These are phyloP conservation scores for Exophiala phaeomuriformis DNA, from an alignment of 2,329 filamentous ascomycete genomes.

Conservation along the genomic window DNA sequence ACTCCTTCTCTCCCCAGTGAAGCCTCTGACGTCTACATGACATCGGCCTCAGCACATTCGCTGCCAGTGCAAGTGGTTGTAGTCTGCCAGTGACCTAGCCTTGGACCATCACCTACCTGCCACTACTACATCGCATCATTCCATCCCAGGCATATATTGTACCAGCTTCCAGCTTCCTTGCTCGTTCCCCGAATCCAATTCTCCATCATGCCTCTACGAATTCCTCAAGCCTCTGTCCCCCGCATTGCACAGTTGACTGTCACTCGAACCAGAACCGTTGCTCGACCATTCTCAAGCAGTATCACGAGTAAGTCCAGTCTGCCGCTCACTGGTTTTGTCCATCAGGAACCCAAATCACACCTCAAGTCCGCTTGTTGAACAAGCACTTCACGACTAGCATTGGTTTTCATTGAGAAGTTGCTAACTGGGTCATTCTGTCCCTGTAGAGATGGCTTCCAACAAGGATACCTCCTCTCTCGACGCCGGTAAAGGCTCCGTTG, in stretches of 20 bases:
- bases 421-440: background rate
- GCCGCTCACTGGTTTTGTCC: background rate
- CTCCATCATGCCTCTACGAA: background rate
- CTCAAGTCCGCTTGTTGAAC: background rate
- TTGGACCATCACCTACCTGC: background rate
- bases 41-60: background rate
- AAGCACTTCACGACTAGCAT: background rate
- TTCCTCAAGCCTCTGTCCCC: background rate
- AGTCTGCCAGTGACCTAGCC: background rate
- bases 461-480: conserved; percentile 18
- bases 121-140: background rate
- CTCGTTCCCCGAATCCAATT: background rate
- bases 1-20: background rate
- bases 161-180: background rate
- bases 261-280: background rate
- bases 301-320: background rate
- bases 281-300: background rate
- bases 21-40: background rate
- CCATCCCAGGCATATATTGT: background rate
- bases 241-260: background rate
- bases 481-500: conserved; percentile 18
- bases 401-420: background rate
- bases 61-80: background rate
- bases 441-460: conserved; percentile 15
- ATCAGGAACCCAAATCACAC: too few species aligned